These are phyloP conservation scores for Diplocarpon rosae DNA, from an alignment of 2,329 filamentous ascomycete genomes.

Conservation along the genomic window DNA sequence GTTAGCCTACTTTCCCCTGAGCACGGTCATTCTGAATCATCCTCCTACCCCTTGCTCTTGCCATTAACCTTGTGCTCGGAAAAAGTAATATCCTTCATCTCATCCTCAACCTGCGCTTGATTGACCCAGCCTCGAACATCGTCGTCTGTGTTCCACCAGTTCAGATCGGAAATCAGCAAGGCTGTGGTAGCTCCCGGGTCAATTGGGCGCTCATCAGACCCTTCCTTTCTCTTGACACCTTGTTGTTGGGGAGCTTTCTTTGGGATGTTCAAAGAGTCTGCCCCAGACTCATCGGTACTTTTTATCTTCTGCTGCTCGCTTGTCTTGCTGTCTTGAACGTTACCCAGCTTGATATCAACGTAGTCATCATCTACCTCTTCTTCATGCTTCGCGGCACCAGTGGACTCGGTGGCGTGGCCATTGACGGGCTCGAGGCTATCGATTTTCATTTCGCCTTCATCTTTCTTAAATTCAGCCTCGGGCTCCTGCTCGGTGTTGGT, in stretches of 20 bases:
- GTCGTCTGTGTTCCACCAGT: conserved; percentile 97
- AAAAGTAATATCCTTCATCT: conserved; percentile 87
- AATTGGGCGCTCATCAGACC: conserved; percentile 45
- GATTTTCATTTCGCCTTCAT: conserved; percentile 30
- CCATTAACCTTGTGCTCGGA: conserved; percentile 98
- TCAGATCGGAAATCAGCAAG: conserved; percentile 76
- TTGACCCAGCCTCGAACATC: conserved; percentile 82
- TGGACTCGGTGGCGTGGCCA: conserved; percentile 15
- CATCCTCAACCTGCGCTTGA: conserved; percentile 68
- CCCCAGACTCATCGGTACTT: conserved; percentile 30
- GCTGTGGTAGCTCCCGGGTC: conserved; percentile 55
- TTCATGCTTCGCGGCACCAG: conserved; percentile 24
- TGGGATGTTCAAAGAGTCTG: conserved; percentile 27
- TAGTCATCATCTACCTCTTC: conserved; percentile 31
- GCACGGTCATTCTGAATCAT: too few relatives aligned
- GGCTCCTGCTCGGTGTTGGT: conserved; percentile 35
- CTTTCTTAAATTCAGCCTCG: conserved; percentile 29
- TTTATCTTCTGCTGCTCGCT: conserved; percentile 33
- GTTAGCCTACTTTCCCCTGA: conserved; percentile 5
- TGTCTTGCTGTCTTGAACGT: conserved; percentile 25
- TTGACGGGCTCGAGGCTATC: conserved; percentile 25
- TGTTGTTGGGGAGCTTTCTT: conserved; percentile 35
- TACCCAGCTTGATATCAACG: conserved; percentile 32
- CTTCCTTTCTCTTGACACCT: conserved; percentile 50
- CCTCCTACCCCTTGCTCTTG: conserved; percentile 85